phyloP scores from a whole-genome alignment of 306 rosid species.

The Begonia fuchsioides region DNA sequence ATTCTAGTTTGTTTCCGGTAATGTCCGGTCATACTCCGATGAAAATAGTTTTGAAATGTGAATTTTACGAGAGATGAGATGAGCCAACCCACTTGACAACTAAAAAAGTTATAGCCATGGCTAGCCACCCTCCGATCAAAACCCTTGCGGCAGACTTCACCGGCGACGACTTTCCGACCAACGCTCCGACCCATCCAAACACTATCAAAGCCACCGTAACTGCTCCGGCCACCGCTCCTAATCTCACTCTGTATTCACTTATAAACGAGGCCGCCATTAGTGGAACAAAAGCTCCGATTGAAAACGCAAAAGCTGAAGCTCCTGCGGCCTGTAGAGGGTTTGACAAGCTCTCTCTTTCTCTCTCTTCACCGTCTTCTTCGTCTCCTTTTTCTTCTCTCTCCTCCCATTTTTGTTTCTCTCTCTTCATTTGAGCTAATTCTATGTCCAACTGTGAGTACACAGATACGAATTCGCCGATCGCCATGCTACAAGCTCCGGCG shows the following conservation, averaged over 20 bases:
- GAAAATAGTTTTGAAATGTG: not conserved
- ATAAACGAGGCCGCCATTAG: conserved; percentile 73
- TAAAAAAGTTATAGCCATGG: conserved; percentile 77
- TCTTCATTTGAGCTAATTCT: conserved; percentile 55
- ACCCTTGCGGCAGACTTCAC: conserved; percentile 39
- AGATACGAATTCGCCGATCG: conserved; percentile 89
- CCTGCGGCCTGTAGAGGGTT: conserved; percentile 81
- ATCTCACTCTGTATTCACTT: conserved; percentile 41
- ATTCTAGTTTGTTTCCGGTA: too few relatives aligned
- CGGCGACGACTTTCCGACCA: conserved; percentile 50
- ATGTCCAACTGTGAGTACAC: conserved; percentile 80
- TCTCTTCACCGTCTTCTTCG: conserved; percentile 12
- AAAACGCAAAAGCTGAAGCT: conserved; percentile 77
- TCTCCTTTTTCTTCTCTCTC: not conserved
- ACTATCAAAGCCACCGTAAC: conserved; percentile 52
- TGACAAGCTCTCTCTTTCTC: conserved; percentile 41
- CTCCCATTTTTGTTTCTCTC: conserved; percentile 26
- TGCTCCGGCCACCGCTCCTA: conserved; percentile 41
- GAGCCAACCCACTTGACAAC: conserved; percentile 67
- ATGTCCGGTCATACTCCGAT: too few relatives aligned
- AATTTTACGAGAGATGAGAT: conserved; percentile 30
- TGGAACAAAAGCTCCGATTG: conserved; percentile 79
- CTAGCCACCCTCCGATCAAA: conserved; percentile 84
- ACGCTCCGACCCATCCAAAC: conserved; percentile 74
- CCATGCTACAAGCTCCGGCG: conserved; percentile 95